phyloP scores from a whole-genome alignment of 2,329 filamentous ascomycete genomes.

The Trichoderma sp. region DNA sequence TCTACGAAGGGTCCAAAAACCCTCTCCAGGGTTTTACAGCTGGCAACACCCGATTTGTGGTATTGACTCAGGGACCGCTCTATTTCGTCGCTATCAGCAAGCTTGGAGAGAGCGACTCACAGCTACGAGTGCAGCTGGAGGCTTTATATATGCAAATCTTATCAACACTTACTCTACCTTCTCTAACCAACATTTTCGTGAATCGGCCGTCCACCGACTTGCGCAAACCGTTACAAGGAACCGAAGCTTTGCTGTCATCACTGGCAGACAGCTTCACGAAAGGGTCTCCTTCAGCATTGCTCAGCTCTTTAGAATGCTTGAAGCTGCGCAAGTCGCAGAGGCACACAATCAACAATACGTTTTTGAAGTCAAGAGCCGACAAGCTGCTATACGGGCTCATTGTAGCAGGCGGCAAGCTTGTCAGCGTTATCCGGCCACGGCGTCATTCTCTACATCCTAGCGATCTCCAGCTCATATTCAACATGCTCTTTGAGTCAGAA shows the following conservation, averaged over 20 bases:
- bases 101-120: conserved; percentile 87
- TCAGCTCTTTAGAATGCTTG: conserved; percentile 92
- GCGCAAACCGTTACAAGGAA: conserved; percentile 85
- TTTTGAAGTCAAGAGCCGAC: conserved; percentile 76
- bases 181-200: conserved; percentile 82
- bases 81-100: conserved; percentile 94
- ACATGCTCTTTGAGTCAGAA: conserved; percentile 97
- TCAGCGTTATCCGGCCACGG: conserved; percentile 92
- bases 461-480: conserved; percentile 95
- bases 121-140: conserved; percentile 85
- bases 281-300: conserved; percentile 84
- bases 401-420: conserved; percentile 87
- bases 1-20: conserved; percentile 82
- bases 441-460: conserved; percentile 95
- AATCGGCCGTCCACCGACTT: conserved; percentile 93
- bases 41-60: conserved; percentile 82
- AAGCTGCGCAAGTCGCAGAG: conserved; percentile 87
- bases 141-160: conserved; percentile 98
- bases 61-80: conserved; percentile 81
- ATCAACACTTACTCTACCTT: conserved; percentile 89
- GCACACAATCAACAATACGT: conserved; percentile 80
- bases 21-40: conserved; percentile 82
- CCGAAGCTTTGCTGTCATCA: conserved; percentile 86
- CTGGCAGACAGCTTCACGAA: conserved; percentile 92
- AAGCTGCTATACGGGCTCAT: conserved; percentile 90